Percentiles rank a stretch among this genome's conserved stretches.
Conservation (phyloP, 352 stramenopile species). For the Globisporangium parvum region DNA sequence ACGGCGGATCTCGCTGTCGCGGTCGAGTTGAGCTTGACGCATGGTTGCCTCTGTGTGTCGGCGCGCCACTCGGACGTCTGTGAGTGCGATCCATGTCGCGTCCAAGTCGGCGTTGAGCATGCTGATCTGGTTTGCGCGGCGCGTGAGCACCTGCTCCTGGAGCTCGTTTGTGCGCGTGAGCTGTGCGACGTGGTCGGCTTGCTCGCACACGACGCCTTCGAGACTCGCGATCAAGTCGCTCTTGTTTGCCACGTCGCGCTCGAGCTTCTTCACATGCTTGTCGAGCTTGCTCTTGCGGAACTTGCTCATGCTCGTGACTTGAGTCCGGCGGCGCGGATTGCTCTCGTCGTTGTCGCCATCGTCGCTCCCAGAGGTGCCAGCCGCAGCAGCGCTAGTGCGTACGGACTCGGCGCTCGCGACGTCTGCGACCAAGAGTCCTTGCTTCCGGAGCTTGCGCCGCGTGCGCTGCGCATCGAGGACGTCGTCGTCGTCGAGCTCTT, state of each 20-base stretch:
- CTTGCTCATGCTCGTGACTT: conserved; percentile 52
- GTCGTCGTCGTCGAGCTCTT: conserved; percentile 57
- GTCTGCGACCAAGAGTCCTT: conserved; percentile 8
- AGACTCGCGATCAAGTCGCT: conserved; percentile 39
- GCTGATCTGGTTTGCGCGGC: conserved; percentile 39
- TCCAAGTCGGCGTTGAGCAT: conserved; percentile 52
- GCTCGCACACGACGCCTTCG: conserved; percentile 48
- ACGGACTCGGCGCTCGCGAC: not conserved
- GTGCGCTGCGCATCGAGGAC: conserved; percentile 21
- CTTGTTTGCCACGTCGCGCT: conserved; percentile 41
- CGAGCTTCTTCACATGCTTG: conserved; percentile 48
- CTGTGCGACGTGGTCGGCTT: conserved; percentile 37
- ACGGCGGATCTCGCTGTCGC: conserved; percentile 38
- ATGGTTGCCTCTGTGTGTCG: conserved; percentile 17
- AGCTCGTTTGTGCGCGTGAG: conserved; percentile 37
- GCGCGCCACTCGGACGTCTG: conserved; percentile 15
- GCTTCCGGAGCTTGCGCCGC: conserved; percentile 16
- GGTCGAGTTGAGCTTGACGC: conserved; percentile 34
- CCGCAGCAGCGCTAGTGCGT: too few species aligned
- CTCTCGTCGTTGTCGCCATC: not conserved
- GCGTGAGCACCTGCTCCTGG: conserved; percentile 29
- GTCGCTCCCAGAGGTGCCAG: too few species aligned
- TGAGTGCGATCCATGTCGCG: conserved; percentile 20
- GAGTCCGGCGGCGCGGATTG: conserved; percentile 9
- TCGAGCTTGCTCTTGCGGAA: conserved; percentile 69